phyloP scores from a whole-genome alignment of 1,284 basidiomycete species.

The Bondarzewia mesenterica region DNA sequence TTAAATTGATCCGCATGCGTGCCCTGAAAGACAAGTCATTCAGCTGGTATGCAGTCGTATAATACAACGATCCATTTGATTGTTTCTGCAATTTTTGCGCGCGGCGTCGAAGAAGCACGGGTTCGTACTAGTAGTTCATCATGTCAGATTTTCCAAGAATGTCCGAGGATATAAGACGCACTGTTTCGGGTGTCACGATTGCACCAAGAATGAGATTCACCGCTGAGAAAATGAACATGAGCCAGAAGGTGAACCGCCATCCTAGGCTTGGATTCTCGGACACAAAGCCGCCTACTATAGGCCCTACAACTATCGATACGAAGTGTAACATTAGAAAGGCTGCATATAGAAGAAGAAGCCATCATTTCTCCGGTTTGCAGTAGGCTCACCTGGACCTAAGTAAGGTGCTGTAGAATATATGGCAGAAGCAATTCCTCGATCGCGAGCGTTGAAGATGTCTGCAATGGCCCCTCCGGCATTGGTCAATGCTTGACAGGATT shows the following conservation, averaged over 20 bases:
- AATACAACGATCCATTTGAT: conserved; percentile 34
- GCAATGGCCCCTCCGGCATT: conserved; percentile 55
- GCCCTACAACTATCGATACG: conserved; percentile 39
- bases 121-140: conserved; percentile 41
- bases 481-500: conserved; percentile 35
- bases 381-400: conserved; percentile 53
- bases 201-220: conserved; percentile 39
- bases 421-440: conserved; percentile 50
- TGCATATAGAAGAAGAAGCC: no score
- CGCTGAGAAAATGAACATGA: conserved; percentile 52
- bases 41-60: conserved; percentile 49
- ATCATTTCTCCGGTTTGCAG: background rate
- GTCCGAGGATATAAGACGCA: conserved; percentile 13
- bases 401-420: conserved; percentile 65
- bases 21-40: conserved; percentile 33
- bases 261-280: conserved; percentile 37
- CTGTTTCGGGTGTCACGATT: conserved; percentile 43
- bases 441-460: conserved; percentile 51
- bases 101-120: conserved; percentile 54
- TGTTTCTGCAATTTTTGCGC: conserved; percentile 40
- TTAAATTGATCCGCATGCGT: conserved; percentile 38
- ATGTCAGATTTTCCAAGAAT: background rate
- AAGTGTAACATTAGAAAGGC: background rate
- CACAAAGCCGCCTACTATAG: conserved; percentile 58
- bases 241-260: conserved; percentile 70